Conservation (phyloP, 2,329 filamentous ascomycete genomes). For the Fusarium subtropicale region DNA sequence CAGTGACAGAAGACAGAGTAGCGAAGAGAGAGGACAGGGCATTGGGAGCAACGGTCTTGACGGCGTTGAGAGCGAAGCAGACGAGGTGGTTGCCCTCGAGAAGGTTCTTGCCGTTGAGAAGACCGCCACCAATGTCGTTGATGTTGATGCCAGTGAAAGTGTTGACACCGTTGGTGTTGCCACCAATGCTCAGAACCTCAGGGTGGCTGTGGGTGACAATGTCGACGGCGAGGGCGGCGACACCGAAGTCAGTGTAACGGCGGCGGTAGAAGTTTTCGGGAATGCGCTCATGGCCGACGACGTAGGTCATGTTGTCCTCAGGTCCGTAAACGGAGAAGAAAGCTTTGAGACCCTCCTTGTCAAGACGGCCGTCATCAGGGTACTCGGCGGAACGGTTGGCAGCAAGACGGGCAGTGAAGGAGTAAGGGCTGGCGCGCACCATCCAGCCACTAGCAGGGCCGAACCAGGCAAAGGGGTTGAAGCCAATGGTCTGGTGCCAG, state of each 20-base stretch:
- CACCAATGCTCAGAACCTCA: slow-evolving; percentile 59
- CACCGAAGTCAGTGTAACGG: slow-evolving; percentile 58
- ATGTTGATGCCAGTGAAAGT: slow-evolving; percentile 62
- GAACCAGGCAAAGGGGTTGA: slow-evolving; percentile 67
- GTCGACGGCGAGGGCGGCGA: slow-evolving; percentile 57
- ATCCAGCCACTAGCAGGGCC: slow-evolving; percentile 64
- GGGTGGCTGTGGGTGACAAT: slow-evolving; percentile 56
- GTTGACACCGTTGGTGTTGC: slow-evolving; percentile 63
- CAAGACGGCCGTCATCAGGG: slow-evolving; percentile 49
- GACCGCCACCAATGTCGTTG: slow-evolving; percentile 56
- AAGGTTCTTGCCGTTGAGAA: slow-evolving; percentile 57
- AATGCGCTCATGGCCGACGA: slow-evolving; percentile 62
- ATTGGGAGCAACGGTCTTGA: slow-evolving; percentile 57
- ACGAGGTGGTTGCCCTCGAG: slow-evolving; percentile 60
- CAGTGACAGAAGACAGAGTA: slow-evolving; percentile 41
- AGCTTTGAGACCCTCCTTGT: slow-evolving; percentile 54
- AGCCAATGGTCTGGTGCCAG: slow-evolving; percentile 60
- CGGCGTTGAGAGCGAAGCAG: slow-evolving; percentile 55
- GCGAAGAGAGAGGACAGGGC: slow-evolving; percentile 54
- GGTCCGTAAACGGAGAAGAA: slow-evolving; percentile 60
- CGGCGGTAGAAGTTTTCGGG: slow-evolving; percentile 63
- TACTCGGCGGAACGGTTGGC: slow-evolving; percentile 57
- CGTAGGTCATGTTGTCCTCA: slow-evolving; percentile 55
- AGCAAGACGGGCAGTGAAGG: slow-evolving; percentile 58
- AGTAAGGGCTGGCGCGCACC: slow-evolving; percentile 60